Evolutionary conservation across 2,329 filamentous ascomycete genomes (phyloP).

Genomic region (Periconia sp.): DNA sequence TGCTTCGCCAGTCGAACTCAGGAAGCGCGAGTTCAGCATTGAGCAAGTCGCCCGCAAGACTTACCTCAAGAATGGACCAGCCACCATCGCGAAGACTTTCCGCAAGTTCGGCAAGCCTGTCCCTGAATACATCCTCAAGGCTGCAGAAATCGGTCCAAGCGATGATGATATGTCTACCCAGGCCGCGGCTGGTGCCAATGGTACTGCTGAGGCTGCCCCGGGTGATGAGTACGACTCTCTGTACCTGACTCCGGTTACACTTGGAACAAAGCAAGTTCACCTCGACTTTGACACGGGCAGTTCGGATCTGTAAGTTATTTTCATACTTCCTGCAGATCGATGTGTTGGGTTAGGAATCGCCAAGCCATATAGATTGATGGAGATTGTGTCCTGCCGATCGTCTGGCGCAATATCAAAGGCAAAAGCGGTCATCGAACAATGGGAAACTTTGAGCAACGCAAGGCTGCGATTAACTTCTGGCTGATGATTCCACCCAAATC

Average conservation of each 20-base stretch:
- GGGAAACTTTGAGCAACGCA: too few relatives aligned
- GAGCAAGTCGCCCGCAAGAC: slow-evolving; percentile 32
- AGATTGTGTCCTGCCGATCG: too few relatives aligned
- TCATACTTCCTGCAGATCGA: not conserved
- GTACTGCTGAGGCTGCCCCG: slow-evolving; percentile 44
- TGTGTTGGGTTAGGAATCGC: too few relatives aligned
- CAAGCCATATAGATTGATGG: too few relatives aligned
- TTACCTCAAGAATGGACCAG: slow-evolving; percentile 42
- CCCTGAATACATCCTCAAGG: slow-evolving; percentile 28
- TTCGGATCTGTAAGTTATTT: slow-evolving; percentile 61
- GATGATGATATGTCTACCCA: slow-evolving; percentile 9
- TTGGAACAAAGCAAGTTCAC: slow-evolving; percentile 65
- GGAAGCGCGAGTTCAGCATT: slow-evolving; percentile 34
- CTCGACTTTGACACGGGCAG: slow-evolving; percentile 73
- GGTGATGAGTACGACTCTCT: slow-evolving; percentile 40
- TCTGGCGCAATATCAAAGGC: too few relatives aligned
- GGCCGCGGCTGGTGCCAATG: slow-evolving; percentile 23
- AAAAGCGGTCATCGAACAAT: too few relatives aligned
- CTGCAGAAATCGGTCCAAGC: slow-evolving; percentile 35
- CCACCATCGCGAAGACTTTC: slow-evolving; percentile 43
- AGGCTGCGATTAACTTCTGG: too few relatives aligned
- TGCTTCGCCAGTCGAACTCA: slow-evolving; percentile 32
- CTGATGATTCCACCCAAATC: too few relatives aligned
- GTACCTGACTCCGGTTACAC: slow-evolving; percentile 54
- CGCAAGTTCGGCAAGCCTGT: slow-evolving; percentile 41